Conservation (phyloP, 2,329 filamentous ascomycete genomes). For the Fusarium chaquense region DNA sequence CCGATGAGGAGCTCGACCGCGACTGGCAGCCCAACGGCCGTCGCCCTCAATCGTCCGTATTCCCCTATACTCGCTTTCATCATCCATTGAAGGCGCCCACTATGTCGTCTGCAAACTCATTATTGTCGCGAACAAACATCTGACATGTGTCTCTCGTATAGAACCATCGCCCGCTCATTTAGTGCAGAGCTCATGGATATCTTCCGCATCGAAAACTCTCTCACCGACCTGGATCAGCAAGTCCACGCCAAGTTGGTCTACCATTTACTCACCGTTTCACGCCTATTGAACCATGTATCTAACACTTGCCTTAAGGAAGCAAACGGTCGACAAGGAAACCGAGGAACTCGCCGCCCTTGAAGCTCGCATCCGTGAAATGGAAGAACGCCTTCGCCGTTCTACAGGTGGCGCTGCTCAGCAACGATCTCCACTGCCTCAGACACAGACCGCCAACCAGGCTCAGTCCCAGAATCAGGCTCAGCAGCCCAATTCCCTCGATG, state of each 20-base stretch:
- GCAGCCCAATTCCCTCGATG: slow-evolving; percentile 35
- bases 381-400: slow-evolving; percentile 74
- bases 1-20: slow-evolving; percentile 78
- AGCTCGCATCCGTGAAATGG: slow-evolving; percentile 84
- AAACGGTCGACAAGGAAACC: slow-evolving; percentile 78
- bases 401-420: slow-evolving; percentile 29
- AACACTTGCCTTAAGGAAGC: slow-evolving; percentile 70
- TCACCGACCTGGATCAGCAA: slow-evolving; percentile 78
- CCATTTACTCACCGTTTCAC: slow-evolving; percentile 17
- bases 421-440: slow-evolving; percentile 39
- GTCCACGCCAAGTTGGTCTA: slow-evolving; percentile 82
- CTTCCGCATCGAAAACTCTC: slow-evolving; percentile 85
- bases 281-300: slow-evolving; percentile 1
- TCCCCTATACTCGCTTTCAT: slow-evolving; percentile 64
- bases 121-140: slow-evolving; percentile 31
- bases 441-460: slow-evolving; percentile 34
- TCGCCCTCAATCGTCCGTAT: slow-evolving; percentile 85
- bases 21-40: slow-evolving; percentile 83
- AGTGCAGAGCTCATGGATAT: slow-evolving; percentile 87
- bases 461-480: slow-evolving; percentile 36
- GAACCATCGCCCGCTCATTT: slow-evolving; percentile 89
- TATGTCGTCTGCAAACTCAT: slow-evolving; percentile 3
- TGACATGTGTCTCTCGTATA: slow-evolving; percentile 53
- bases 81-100: slow-evolving; percentile 60
- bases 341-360: slow-evolving; percentile 89